These are phyloP conservation scores for Gossypium davidsonii DNA, from an alignment of 441 rosid species.

Conservation along the genomic window DNA sequence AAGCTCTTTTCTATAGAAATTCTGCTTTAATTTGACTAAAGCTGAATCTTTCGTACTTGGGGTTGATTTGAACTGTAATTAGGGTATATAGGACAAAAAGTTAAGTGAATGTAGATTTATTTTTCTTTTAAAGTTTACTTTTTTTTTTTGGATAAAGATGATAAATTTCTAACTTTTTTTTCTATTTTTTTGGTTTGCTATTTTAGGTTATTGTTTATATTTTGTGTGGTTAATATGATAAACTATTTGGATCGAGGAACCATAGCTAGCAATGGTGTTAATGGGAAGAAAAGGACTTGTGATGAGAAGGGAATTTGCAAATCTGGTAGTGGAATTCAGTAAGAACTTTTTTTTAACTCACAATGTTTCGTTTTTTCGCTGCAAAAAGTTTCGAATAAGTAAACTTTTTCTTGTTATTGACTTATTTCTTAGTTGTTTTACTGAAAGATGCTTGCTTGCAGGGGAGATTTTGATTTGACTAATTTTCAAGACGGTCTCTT, in stretches of 20 bases:
- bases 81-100: background rate
- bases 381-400: background rate
- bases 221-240: slow-evolving; percentile 54
- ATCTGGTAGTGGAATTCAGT: slow-evolving; percentile 66
- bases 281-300: slow-evolving; percentile 45
- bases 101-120: background rate
- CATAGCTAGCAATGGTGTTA: slow-evolving; percentile 70
- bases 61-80: background rate
- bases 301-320: slow-evolving; percentile 52
- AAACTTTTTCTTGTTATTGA: background rate
- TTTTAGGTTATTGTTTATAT: slow-evolving; percentile 46
- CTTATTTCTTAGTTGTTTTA: background rate
- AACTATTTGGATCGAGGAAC: slow-evolving; percentile 68
- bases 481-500: slow-evolving; percentile 63
- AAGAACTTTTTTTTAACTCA: slow-evolving; percentile 13
- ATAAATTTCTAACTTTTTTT: background rate
- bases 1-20: background rate
- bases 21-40: background rate
- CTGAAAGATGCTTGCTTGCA: slow-evolving; percentile 19
- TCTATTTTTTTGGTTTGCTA: slow-evolving; percentile 4
- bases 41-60: background rate
- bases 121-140: background rate
- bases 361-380: background rate
- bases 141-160: background rate
- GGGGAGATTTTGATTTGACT: slow-evolving; percentile 57